These are phyloP conservation scores for Tritrichomonas foetus DNA, from an alignment of 208 protist genomes.

Conservation along the genomic window DNA sequence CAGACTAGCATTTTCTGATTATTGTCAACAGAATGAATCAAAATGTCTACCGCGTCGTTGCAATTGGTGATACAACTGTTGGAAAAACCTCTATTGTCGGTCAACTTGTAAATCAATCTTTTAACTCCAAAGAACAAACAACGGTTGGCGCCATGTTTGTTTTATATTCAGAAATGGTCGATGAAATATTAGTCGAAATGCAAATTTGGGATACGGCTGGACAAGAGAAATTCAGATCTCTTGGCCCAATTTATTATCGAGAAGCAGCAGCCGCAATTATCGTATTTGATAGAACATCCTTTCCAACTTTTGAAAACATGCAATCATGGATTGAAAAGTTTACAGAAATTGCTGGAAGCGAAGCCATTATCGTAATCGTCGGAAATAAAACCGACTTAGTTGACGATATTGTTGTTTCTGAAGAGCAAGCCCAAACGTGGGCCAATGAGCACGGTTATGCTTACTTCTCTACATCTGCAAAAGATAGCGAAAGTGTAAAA, in stretches of 20 bases:
- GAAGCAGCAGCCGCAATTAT: neutral
- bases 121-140: neutral
- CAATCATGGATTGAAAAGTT: neutral
- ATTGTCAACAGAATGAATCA: no score
- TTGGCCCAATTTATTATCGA: neutral
- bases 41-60: neutral
- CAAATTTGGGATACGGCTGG: neutral
- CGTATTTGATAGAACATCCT: neutral
- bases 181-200: neutral
- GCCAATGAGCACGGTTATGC: neutral
- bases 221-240: neutral
- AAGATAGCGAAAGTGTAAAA: neutral
- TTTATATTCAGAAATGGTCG: neutral
- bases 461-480: neutral
- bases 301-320: neutral
- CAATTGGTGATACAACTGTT: conserved; percentile 13
- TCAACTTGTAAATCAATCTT: neutral
- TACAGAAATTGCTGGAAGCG: neutral
- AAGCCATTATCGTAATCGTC: neutral
- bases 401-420: neutral
- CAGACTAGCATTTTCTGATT: no score
- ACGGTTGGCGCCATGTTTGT: neutral
- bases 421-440: neutral
- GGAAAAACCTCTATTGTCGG: neutral
- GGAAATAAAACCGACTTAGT: conserved; percentile 3